These are phyloP conservation scores for Cercophora scortea DNA, from an alignment of 495 filamentous ascomycete species.

Conservation along the genomic window DNA sequence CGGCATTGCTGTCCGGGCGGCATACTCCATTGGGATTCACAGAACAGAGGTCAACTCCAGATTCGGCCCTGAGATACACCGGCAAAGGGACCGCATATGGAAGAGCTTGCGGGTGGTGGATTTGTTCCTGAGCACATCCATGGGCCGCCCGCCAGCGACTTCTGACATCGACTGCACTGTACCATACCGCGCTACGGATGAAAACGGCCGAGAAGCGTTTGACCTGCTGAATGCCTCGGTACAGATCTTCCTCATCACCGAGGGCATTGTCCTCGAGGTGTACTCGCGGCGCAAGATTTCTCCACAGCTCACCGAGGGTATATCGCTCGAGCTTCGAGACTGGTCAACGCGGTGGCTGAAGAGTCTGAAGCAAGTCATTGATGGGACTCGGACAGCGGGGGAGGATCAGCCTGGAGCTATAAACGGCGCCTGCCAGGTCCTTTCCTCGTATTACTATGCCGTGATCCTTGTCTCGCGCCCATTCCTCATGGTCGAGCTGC, in stretches of 20 bases:
- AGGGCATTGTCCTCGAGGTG: slow-evolving; percentile 33
- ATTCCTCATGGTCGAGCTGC: slow-evolving; percentile 41
- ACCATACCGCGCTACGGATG: slow-evolving; percentile 18
- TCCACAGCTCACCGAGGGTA: slow-evolving; percentile 36
- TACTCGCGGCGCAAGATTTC: slow-evolving; percentile 40
- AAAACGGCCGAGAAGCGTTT: slow-evolving; percentile 24
- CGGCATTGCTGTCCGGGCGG: slow-evolving; percentile 50
- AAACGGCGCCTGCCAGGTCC: slow-evolving; percentile 34
- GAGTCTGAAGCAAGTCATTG: slow-evolving; percentile 22
- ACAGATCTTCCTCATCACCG: slow-evolving; percentile 34
- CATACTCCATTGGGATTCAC: slow-evolving; percentile 54
- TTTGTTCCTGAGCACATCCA: slow-evolving; percentile 51
- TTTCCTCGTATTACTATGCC: slow-evolving; percentile 38
- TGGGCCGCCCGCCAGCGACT: slow-evolving; percentile 53
- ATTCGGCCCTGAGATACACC: slow-evolving; percentile 42
- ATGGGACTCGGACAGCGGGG: not conserved
- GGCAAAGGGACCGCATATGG: slow-evolving; percentile 50
- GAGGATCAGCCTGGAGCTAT: slow-evolving; percentile 9
- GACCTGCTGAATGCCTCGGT: slow-evolving; percentile 37
- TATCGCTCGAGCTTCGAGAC: slow-evolving; percentile 36
- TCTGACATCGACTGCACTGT: slow-evolving; percentile 52
- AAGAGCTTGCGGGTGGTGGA: slow-evolving; percentile 55
- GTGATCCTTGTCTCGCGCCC: slow-evolving; percentile 39
- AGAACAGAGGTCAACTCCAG: slow-evolving; percentile 52
- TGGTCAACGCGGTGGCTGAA: slow-evolving; percentile 35